phyloP scores from a whole-genome alignment of 1,284 basidiomycete species.

The Tylopilus orsonianus region DNA sequence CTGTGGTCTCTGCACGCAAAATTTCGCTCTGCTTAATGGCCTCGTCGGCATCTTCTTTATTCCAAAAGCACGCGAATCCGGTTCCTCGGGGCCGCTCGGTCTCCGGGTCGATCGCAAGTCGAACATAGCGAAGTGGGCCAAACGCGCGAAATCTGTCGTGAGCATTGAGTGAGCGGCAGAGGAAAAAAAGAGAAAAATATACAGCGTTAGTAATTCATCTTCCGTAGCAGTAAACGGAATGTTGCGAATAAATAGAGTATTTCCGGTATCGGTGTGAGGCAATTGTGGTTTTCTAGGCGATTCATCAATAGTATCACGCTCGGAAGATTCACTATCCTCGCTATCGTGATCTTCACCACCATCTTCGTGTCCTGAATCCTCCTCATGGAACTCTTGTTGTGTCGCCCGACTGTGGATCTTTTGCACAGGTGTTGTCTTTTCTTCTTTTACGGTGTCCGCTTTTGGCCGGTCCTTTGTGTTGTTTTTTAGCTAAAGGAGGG shows the following conservation, averaged over 20 bases:
- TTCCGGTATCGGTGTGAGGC: constrained; percentile 81
- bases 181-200: constrained; percentile 30
- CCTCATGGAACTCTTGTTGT: constrained; percentile 46
- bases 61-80: constrained; percentile 98
- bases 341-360: constrained; percentile 35
- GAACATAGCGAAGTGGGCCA: constrained; percentile 91
- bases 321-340: constrained; percentile 43
- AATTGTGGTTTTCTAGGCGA: constrained; percentile 65
- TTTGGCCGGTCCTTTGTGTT: constrained; percentile 37
- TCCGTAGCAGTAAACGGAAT: constrained; percentile 91
- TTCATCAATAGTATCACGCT: constrained; percentile 42
- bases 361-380: constrained; percentile 36
- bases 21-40: constrained; percentile 82
- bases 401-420: constrained; percentile 63
- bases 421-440: constrained; percentile 34
- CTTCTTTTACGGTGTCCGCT: constrained; percentile 32
- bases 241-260: constrained; percentile 94
- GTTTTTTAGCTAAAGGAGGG: constrained; percentile 38
- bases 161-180: constrained; percentile 1
- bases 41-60: constrained; percentile 84
- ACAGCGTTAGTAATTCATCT: constrained; percentile 84
- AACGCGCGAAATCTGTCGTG: constrained; percentile 74
- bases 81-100: constrained; percentile 91
- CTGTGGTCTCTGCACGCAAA: constrained; percentile 64
- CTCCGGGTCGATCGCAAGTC: constrained; percentile 84